Base-by-base conservation (phyloP, 2,329 filamentous ascomycete genomes). In the Claviceps arundinis region DNA sequence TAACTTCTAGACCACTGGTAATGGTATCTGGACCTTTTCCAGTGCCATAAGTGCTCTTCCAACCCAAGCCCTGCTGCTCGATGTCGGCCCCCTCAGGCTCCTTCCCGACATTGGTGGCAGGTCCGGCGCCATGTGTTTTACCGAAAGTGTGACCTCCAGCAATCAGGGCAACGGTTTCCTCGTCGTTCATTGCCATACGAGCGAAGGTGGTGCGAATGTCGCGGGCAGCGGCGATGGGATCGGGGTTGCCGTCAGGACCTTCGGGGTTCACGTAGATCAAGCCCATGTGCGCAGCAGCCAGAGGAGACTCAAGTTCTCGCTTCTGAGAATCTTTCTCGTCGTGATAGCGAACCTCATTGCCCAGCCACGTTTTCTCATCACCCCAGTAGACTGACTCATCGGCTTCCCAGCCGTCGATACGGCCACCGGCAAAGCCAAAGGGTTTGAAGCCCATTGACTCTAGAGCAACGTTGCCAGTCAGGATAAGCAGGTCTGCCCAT, bases 241-340 rank as follows among this genome's bases (percentile, higher is more conserved):
- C 84, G 3, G 84, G 82, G 52, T 77, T 77, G 55, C 80, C 84
- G 59, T 89, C 81, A 30, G 86, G 86, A 7, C 86, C 85, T 66
- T 89, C 83, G 2, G 86, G 85, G 71, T 90, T 89, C 55, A 89
- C 85, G 65, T 90, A 90, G 65, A 90, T 89, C 60, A 90, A 70
- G 62, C 85, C 85, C 81, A 87, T 85, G 69, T 65, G 60, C 34
- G 81, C 73, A 44, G 85, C 81, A 7, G 73, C 84, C 14, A 89
- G 67, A 2, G 85, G 85, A 61, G 75, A 67, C 69, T 89, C 84
- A 5, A 87, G 75, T 24, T 87, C 74, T 54, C 82, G 79, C 22
- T 70, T 72, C 68, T 83, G 76, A 56, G 77, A 70, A 58, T 79
- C 71, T 17, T 69, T 60, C n/a, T 66, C 64, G 58, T 71, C 68